Conservation (phyloP, 768 basidiomycete species). For the Kwoniella dejecticola region DNA sequence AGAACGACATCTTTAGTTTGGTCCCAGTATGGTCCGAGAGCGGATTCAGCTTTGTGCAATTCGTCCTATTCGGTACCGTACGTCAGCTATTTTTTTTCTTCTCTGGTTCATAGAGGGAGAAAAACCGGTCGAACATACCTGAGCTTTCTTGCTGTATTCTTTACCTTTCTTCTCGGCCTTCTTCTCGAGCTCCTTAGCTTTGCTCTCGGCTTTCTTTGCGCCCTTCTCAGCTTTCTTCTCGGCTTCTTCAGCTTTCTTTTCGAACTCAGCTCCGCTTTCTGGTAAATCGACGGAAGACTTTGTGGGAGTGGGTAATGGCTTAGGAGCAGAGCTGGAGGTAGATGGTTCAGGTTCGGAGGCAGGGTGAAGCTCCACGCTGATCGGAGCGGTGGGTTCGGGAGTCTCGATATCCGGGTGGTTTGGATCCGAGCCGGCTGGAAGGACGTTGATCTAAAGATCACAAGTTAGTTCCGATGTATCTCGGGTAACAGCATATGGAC, state of each 20-base stretch:
- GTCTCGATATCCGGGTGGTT: slow-evolving; percentile 39
- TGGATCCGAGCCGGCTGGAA: slow-evolving; percentile 50
- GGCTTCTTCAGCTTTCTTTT: slow-evolving; percentile 33
- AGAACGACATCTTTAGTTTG: slow-evolving; percentile 64
- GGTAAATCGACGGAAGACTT: slow-evolving; percentile 34
- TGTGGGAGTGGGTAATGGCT: slow-evolving; percentile 37
- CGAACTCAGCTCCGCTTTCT: slow-evolving; percentile 38
- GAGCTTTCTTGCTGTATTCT: slow-evolving; percentile 35
- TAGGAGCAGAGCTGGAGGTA: slow-evolving; percentile 38
- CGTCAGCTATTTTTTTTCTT: neutral
- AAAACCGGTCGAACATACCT: slow-evolving; percentile 19
- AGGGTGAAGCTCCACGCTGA: slow-evolving; percentile 27
- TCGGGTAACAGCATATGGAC: too few species aligned
- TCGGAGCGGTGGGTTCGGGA: slow-evolving; percentile 26
- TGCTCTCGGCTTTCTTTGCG: slow-evolving; percentile 53
- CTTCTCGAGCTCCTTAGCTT: slow-evolving; percentile 24
- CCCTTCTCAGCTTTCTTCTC: slow-evolving; percentile 41
- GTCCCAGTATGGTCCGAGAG: slow-evolving; percentile 53
- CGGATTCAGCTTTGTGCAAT: slow-evolving; percentile 48
- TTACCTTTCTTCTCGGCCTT: slow-evolving; percentile 30
- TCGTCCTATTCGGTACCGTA: slow-evolving; percentile 28
- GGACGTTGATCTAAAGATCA: slow-evolving; percentile 43
- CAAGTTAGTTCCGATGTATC: too few species aligned
- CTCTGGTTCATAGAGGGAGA: neutral
- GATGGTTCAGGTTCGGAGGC: slow-evolving; percentile 29